Percentiles rank a stretch among this genome's conserved stretches.
These are phyloP conservation scores for Ophiostoma tasmaniense DNA, from an alignment of 2,329 filamentous ascomycete genomes.

Conservation along the genomic window DNA sequence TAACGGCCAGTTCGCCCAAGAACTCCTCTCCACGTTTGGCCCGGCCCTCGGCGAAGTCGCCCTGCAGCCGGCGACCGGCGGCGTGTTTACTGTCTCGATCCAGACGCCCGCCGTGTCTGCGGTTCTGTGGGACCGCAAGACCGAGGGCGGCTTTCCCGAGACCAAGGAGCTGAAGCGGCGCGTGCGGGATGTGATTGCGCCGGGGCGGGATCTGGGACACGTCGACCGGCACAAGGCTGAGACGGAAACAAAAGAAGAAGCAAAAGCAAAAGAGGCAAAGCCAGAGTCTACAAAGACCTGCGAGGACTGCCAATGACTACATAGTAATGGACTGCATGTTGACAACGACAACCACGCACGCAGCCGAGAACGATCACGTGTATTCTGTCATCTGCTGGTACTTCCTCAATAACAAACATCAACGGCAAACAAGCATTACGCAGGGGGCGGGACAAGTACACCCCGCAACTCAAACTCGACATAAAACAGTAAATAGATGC, in stretches of 20 bases:
- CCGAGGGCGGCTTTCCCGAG: constrained; percentile 85
- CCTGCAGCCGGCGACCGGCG: constrained; percentile 75
- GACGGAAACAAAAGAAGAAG: neutral
- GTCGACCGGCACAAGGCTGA: constrained; percentile 49
- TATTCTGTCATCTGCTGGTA: too few species aligned
- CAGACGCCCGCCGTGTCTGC: constrained; percentile 9
- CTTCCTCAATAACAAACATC: too few species aligned
- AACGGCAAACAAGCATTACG: too few species aligned
- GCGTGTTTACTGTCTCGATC: constrained; percentile 61
- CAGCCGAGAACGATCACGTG: too few species aligned
- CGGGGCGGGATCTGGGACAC: constrained; percentile 70
- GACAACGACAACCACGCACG: too few species aligned
- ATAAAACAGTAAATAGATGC: neutral
- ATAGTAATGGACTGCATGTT: too few species aligned
- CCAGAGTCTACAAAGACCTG: too few species aligned
- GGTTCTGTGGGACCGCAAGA: constrained; percentile 79
- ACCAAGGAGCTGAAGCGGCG: constrained; percentile 83
- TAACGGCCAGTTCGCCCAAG: constrained; percentile 68
- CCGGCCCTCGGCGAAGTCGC: constrained; percentile 78
- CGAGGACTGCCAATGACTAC: too few species aligned
- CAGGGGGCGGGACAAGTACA: too few species aligned
- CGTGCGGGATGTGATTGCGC: constrained; percentile 75
- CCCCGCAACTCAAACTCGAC: neutral
- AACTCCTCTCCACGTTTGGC: constrained; percentile 87
- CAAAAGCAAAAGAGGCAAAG: neutral